Percentiles rank a stretch among this genome's conserved stretches.
phyloP scores from a whole-genome alignment of 2,329 filamentous ascomycete genomes.

The Nannizziopsis barbatae region DNA sequence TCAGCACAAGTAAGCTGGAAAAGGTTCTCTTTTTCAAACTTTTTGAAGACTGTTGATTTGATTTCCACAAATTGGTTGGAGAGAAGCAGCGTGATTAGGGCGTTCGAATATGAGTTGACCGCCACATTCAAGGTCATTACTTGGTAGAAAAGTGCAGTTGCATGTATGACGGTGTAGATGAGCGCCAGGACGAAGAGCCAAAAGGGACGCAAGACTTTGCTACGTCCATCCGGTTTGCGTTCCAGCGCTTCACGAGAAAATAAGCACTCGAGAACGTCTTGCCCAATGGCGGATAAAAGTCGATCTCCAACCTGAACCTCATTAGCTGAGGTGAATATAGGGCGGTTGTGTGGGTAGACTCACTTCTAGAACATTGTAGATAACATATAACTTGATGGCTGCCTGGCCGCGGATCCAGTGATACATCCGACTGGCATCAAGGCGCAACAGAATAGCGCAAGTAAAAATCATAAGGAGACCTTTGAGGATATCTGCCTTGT shows the following conservation, averaged over 20 bases:
- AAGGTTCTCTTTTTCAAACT: conserved; percentile 93
- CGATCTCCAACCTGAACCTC: conserved; percentile 59
- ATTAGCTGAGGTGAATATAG: conserved; percentile 6
- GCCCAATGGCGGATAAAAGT: conserved; percentile 78
- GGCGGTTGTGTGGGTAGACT: background rate
- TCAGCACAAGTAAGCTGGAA: conserved; percentile 96
- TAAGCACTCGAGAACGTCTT: conserved; percentile 91
- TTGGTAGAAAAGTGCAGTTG: conserved; percentile 85
- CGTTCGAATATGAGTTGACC: conserved; percentile 97
- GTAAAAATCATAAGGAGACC: conserved; percentile 79
- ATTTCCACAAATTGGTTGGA: conserved; percentile 99
- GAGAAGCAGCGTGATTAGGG: conserved; percentile 77
- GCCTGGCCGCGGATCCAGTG: conserved; percentile 93
- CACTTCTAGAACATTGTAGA: conserved; percentile 91
- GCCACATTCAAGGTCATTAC: conserved; percentile 96
- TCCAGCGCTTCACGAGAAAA: conserved; percentile 90
- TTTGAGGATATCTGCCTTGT: conserved; percentile 92
- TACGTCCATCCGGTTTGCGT: conserved; percentile 73
- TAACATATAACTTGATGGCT: conserved; percentile 96
- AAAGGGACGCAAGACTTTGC: conserved; percentile 77
- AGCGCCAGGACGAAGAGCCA: conserved; percentile 85
- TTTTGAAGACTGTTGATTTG: conserved; percentile 97
- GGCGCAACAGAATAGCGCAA: conserved; percentile 71
- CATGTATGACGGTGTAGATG: conserved; percentile 76
- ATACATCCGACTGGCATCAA: conserved; percentile 96